A percentile compares a stretch with the other conserved stretches of the same genome.
These are phyloP conservation scores for Aplosporella prunicola DNA, from an alignment of 2,329 filamentous ascomycete species.

Conservation along the genomic window DNA sequence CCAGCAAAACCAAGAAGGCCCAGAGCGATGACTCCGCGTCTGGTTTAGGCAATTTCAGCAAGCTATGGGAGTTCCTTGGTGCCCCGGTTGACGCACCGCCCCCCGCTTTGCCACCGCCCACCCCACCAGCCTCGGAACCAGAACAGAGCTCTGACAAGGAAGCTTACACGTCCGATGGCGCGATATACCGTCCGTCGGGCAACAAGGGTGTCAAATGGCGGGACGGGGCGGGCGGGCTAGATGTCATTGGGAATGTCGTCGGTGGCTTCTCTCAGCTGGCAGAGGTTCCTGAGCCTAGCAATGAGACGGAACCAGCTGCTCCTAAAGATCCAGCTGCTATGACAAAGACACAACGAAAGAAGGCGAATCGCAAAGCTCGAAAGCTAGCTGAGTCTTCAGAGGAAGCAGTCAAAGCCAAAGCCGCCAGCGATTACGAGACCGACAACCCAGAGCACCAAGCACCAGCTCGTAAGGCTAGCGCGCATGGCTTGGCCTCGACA, in stretches of 20 bases:
- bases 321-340: constrained; percentile 13
- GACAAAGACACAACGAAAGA: constrained; percentile 29
- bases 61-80: constrained; percentile 37
- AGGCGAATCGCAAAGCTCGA: constrained; percentile 15
- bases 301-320: not conserved
- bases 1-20: not conserved
- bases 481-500: constrained; percentile 15
- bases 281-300: constrained; percentile 2
- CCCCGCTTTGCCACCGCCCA: constrained; percentile 15
- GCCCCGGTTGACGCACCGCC: constrained; percentile 18
- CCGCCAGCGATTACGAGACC: constrained; percentile 24
- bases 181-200: constrained; percentile 19
- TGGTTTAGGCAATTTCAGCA: constrained; percentile 37
- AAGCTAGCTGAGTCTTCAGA: constrained; percentile 18
- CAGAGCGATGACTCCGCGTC: constrained; percentile 5
- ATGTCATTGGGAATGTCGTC: constrained; percentile 5
- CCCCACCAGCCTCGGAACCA: constrained; percentile 11
- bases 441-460: constrained; percentile 22
- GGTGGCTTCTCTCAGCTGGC: too few relatives aligned
- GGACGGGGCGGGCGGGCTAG: constrained; percentile 11
- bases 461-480: constrained; percentile 28
- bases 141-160: constrained; percentile 17
- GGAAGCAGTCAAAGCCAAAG: constrained; percentile 12
- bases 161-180: constrained; percentile 37
- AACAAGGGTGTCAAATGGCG: constrained; percentile 18